phyloP scores from a whole-genome alignment of 257 asterid species.

The Solanum chilense region DNA sequence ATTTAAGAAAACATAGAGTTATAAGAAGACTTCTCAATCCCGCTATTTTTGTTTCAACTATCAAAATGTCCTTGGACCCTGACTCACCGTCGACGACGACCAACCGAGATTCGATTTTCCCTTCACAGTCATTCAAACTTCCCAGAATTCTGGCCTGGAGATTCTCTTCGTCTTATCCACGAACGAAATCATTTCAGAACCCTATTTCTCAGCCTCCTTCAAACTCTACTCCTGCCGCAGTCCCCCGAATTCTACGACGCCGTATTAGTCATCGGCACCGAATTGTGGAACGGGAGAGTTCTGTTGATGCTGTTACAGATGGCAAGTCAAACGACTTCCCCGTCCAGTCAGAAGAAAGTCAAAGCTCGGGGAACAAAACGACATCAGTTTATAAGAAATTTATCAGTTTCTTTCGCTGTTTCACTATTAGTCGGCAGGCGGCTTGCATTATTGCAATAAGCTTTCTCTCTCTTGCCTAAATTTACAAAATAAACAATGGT shows the following conservation, averaged over 20 bases:
- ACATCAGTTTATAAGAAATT: conserved; percentile 10
- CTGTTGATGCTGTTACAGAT: conserved; percentile 4
- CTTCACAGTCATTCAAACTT: conserved; percentile 39
- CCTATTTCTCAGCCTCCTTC: not conserved
- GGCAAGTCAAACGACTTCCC: conserved; percentile 13
- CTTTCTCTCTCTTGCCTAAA: not conserved
- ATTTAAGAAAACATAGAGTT: not conserved
- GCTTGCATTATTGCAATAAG: conserved; percentile 38
- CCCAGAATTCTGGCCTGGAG: conserved; percentile 36
- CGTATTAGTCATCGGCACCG: conserved; percentile 15
- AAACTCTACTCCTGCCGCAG: conserved; percentile 3
- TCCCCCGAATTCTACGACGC: conserved; percentile 23
- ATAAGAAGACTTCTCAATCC: not conserved
- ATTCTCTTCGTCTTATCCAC: conserved; percentile 43
- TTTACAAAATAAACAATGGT: not conserved
- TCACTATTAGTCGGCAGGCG: conserved; percentile 30
- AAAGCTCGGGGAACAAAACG: conserved; percentile 6
- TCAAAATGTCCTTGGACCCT: not conserved
- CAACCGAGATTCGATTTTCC: conserved; percentile 62
- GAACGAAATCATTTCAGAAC: conserved; percentile 14
- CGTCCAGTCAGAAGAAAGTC: conserved; percentile 10
- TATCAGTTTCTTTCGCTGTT: conserved; percentile 14
- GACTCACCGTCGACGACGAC: not conserved
- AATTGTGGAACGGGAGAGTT: not conserved
- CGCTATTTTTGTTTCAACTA: not conserved